phyloP scores from a whole-genome alignment of 805 yeast species.

The Spathaspora passalidarum region DNA sequence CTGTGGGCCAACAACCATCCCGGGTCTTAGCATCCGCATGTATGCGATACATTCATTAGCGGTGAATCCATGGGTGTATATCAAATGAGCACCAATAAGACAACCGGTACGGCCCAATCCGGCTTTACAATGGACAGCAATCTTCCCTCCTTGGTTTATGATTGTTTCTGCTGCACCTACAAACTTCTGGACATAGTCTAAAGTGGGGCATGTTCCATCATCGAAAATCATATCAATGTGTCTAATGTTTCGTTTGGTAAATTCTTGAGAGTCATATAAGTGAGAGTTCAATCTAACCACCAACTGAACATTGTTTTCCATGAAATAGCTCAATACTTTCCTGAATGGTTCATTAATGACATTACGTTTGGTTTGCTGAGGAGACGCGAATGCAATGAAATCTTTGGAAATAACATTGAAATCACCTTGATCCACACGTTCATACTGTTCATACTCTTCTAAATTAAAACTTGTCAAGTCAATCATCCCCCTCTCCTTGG shows the following conservation, averaged over 20 bases:
- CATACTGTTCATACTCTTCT: conserved; percentile 92
- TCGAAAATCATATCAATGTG: conserved; percentile 96
- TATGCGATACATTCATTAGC: conserved; percentile 96
- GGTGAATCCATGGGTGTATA: conserved; percentile 94
- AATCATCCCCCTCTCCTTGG: conserved; percentile 85
- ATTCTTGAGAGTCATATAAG: conserved; percentile 80
- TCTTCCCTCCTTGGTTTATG: conserved; percentile 80
- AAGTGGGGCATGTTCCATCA: conserved; percentile 96
- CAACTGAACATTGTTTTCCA: conserved; percentile 69
- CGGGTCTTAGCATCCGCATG: conserved; percentile 95
- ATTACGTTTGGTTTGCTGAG: conserved; percentile 57
- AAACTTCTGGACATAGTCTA: conserved; percentile 88
- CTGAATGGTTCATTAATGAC: conserved; percentile 72
- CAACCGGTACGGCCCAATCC: conserved; percentile 98
- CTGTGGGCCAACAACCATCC: conserved; percentile 99
- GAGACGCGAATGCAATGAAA: conserved; percentile 97
- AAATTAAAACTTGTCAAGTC: conserved; percentile 84
- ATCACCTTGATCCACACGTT: conserved; percentile 96
- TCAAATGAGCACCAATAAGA: conserved; percentile 93
- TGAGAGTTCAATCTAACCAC: conserved; percentile 93
- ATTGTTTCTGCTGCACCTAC: conserved; percentile 94
- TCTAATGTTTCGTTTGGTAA: conserved; percentile 76
- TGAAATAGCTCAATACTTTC: conserved; percentile 78
- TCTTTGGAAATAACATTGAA: conserved; percentile 89
- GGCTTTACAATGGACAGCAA: conserved; percentile 99